Evolutionary conservation across 2,329 filamentous ascomycete species (phyloP).

Genomic region (Thyridium curvatum): DNA sequence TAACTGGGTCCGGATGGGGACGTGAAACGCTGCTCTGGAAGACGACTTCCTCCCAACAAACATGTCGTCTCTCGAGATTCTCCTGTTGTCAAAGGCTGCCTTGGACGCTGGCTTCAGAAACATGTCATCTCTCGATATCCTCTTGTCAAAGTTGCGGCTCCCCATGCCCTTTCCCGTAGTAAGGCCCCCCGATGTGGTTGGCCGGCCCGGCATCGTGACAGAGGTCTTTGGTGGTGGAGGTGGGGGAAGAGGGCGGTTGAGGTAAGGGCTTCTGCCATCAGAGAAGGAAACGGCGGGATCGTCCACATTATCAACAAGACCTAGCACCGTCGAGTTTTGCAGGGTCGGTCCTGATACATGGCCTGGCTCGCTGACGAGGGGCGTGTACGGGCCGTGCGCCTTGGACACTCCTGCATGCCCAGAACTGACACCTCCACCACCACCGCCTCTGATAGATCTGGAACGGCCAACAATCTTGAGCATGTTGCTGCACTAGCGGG

Average conservation of each 20-base stretch:
- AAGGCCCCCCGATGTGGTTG: slow-evolving; percentile 33
- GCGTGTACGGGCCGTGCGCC: slow-evolving; percentile 19
- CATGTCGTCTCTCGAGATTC: slow-evolving; percentile 37
- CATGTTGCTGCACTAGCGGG: slow-evolving; percentile 16
- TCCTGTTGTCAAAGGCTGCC: slow-evolving; percentile 22
- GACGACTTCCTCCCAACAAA: slow-evolving; percentile 15
- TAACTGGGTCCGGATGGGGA: slow-evolving; percentile 31
- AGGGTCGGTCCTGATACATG: slow-evolving; percentile 28
- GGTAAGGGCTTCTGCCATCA: slow-evolving; percentile 18
- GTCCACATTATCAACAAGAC: slow-evolving; percentile 23
- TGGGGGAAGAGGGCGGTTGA: slow-evolving; percentile 21
- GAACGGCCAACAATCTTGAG: slow-evolving; percentile 24
- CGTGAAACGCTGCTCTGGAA: slow-evolving; percentile 26
- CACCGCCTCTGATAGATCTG: slow-evolving; percentile 18
- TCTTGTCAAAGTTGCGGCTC: slow-evolving; percentile 27
- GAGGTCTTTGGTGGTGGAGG: slow-evolving; percentile 17
- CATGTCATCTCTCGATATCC: slow-evolving; percentile 38
- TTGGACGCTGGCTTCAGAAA: slow-evolving; percentile 20
- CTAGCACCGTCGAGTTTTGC: slow-evolving; percentile 20
- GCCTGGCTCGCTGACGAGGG: slow-evolving; percentile 16
- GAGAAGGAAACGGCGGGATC: slow-evolving; percentile 17
- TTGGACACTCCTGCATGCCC: slow-evolving; percentile 7
- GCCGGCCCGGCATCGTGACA: slow-evolving; percentile 23
- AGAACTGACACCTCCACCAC: slow-evolving; percentile 7
- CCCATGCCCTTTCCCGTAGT: slow-evolving; percentile 15